Evolutionary conservation across 257 asterid species (phyloP).

Genomic region (Nicotiana sylvestris): DNA sequence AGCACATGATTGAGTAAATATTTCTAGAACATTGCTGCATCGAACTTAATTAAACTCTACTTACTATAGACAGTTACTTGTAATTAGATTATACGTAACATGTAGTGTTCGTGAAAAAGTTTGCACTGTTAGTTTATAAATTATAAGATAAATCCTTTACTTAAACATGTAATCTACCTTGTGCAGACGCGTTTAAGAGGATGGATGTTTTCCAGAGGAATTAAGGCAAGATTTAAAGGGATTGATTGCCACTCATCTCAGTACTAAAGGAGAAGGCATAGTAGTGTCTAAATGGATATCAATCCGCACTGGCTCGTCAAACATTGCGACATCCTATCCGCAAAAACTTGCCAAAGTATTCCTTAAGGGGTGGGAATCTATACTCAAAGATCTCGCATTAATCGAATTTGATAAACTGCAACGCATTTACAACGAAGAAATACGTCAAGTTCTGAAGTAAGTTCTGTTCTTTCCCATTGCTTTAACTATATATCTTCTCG

Average conservation of each 20-base stretch:
- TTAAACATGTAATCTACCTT: background rate
- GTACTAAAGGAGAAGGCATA: slow-evolving; percentile 35
- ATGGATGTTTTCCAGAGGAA: slow-evolving; percentile 23
- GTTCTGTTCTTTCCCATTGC: background rate
- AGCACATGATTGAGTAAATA: too few relatives aligned
- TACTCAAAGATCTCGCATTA: slow-evolving; percentile 27
- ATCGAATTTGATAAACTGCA: slow-evolving; percentile 19
- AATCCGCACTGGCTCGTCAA: background rate
- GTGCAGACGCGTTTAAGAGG: slow-evolving; percentile 31
- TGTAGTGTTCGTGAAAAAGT: too few relatives aligned
- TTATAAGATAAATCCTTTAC: too few relatives aligned
- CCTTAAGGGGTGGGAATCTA: slow-evolving; percentile 14
- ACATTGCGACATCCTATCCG: slow-evolving; percentile 36
- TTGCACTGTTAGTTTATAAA: too few relatives aligned
- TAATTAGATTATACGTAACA: too few relatives aligned
- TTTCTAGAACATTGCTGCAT: too few relatives aligned
- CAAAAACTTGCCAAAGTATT: slow-evolving; percentile 28
- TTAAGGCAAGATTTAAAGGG: slow-evolving; percentile 21
- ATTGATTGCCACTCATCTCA: slow-evolving; percentile 38
- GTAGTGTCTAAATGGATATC: slow-evolving; percentile 11
- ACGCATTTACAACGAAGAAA: slow-evolving; percentile 23
- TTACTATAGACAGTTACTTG: too few relatives aligned
- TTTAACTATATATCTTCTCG: background rate
- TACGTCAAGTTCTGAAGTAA: slow-evolving; percentile 37
- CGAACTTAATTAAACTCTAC: too few relatives aligned